Evolutionary conservation across 805 yeast genomes (phyloP), one percentile per base, ranked within the genome.

Genomic region (Candida hispaniensis): DNA sequence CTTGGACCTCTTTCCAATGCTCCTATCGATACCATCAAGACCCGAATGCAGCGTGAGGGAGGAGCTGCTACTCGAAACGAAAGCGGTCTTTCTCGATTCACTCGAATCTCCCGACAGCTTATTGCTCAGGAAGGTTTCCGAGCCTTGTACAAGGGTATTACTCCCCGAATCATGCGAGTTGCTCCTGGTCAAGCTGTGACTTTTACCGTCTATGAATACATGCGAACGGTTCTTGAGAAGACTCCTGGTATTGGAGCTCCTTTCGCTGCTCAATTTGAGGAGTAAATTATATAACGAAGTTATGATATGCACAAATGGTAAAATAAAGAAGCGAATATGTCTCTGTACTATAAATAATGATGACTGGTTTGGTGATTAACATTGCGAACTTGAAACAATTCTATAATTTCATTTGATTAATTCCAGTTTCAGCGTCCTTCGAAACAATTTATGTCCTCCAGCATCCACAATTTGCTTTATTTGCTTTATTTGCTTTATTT

Each of bases 111-210:
- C 41, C 63, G 64, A 30, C 86, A 77, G 51, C 69, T 88, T 58
- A 64, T 86, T 47, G 75, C 74, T 55, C 93, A 83, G 64, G 94
- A 85, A 61, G 98, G 98, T 47, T 63, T 75, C 47, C 67, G 70
- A 38, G 93, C 94, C 25, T 70, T 88, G 56, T 88, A 88, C 67
- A 82, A 88, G 56, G 98, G 98, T 63, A 88, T 88, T 55, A 85
- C 96, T 14, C 98, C 98, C 49, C 78, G 98, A 65, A 88, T 88
- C 48, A 86, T 88, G 93, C 79, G 98, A 64, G 98, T 88, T 34
- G 98, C 98, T 8, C 96, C 98, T 14, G 98, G 98, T 43, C 98
- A 88, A 63, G 96, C 97, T 39, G 97, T 88, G 39, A 91, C 96
- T 11, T 88, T 88, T 64, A 91, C 97, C 6, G 94, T 91, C 26